These are phyloP conservation scores for Saxophila tyrrhenica DNA, from an alignment of 495 filamentous ascomycete genomes.

Conservation along the genomic window DNA sequence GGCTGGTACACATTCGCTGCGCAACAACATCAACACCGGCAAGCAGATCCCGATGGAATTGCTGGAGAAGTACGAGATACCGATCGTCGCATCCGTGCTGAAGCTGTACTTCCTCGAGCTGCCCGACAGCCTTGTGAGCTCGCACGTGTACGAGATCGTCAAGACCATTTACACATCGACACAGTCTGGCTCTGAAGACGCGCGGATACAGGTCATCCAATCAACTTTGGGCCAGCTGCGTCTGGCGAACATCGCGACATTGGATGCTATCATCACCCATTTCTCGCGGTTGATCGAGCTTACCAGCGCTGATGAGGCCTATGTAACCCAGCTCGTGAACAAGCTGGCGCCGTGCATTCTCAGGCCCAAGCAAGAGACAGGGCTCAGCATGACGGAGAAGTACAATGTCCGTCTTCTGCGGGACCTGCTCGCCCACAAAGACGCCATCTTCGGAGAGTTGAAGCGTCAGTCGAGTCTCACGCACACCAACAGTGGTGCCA, in stretches of 20 bases:
- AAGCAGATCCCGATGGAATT: conserved; percentile 66
- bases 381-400: conserved; percentile 88
- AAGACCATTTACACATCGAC: conserved; percentile 90
- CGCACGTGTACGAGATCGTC: conserved; percentile 97
- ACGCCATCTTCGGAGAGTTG: conserved; percentile 87
- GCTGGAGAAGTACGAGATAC: conserved; percentile 77
- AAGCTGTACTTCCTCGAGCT: conserved; percentile 95
- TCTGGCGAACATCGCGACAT: conserved; percentile 93
- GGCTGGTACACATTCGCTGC: conserved; percentile 71
- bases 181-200: conserved; percentile 50
- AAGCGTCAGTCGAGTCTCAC: conserved; percentile 73
- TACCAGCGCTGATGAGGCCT: conserved; percentile 87
- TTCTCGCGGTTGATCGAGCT: conserved; percentile 94
- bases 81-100: conserved; percentile 83
- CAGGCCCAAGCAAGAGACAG: conserved; percentile 72
- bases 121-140: conserved; percentile 89
- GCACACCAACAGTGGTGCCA: conserved; percentile 42
- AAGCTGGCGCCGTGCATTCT: conserved; percentile 78
- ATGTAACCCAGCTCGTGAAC: conserved; percentile 63
- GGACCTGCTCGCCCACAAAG: conserved; percentile 88
- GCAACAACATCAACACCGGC: conserved; percentile 74
- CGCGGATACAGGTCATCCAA: conserved; percentile 83
- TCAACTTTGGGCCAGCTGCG: conserved; percentile 90
- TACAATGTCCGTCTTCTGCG: conserved; percentile 85
- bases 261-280: conserved; percentile 96